Evolutionary conservation across 805 yeast genomes (phyloP), one percentile per base, ranked within the genome.

Genomic region (Starmera quercuum): DNA sequence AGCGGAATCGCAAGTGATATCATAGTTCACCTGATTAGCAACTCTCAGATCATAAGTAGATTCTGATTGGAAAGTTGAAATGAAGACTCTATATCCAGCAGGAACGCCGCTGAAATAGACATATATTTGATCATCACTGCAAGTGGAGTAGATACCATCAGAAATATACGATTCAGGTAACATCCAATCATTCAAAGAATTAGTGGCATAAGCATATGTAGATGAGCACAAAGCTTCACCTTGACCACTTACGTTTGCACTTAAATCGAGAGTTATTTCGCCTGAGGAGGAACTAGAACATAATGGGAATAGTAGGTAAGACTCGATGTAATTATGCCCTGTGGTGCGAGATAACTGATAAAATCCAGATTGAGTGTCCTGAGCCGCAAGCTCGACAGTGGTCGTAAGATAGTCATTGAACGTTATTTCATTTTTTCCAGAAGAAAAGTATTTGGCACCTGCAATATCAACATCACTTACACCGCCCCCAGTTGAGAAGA

Each of bases 401-500:
- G 61, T 41, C 4, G 57, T 37, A 15, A 58, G 32, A 9, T 32
- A 20, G 12, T 21, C 40, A 30, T 45, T 47, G 38, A 58, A 52
- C 12, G 48, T 41, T 13, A 61, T 37, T 1, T 41, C 36, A 34
- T 49, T 54, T 7, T 40, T 33, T 22, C 66, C 67, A 21, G 47
- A 41, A 14, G 32, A 26, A 32, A 53, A 56, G 18, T 34, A 31
- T 4, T 46, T 40, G 12, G 66, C 59, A 29, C 54, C 57, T n/a
- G 38, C 45, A 27, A 61, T 30, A 31, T 60, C 66, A 29, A 40
- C 49, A 15, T 47, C 31, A 33, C 50, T 38, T 4, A 47, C 30
- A 18, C 59, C 51, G 22, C 59, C 65, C 42, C 67, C 68, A 37
- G 40, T 53, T 33, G 51, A 52, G 30, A 61, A 60, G 30, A 49